phyloP scores from a whole-genome alignment of 1,284 basidiomycete genomes.

The Exobasidium cylindrosporum region DNA sequence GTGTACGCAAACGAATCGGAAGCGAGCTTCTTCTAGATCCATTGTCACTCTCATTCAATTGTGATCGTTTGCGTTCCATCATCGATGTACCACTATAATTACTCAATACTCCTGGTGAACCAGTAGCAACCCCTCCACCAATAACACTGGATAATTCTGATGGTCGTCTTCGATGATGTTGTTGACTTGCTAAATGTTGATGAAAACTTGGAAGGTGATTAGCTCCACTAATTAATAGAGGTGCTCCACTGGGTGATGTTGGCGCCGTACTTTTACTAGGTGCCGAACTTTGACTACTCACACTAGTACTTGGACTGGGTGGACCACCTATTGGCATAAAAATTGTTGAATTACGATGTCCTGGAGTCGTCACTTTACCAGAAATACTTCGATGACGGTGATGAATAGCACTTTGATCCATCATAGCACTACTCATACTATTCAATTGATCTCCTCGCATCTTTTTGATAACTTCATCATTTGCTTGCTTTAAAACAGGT shows the following conservation, averaged over 20 bases:
- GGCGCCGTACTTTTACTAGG: conserved; percentile 71
- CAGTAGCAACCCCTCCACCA: no score
- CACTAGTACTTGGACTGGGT: conserved; percentile 81
- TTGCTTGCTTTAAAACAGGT: conserved; percentile 92
- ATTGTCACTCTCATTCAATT: conserved; percentile 64
- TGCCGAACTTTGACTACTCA: conserved; percentile 85
- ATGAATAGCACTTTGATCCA: conserved; percentile 9
- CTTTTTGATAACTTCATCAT: conserved; percentile 96
- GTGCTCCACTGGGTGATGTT: conserved; percentile 68
- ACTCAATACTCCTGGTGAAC: not conserved
- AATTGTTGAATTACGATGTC: conserved; percentile 11
- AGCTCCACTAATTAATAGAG: conserved; percentile 1
- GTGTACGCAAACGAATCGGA: conserved; percentile 80
- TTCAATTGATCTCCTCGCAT: conserved; percentile 59
- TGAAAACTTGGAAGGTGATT: not conserved
- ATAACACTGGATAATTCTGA: conserved; percentile 30
- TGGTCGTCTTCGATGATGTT: conserved; percentile 25
- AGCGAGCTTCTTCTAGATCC: conserved; percentile 74
- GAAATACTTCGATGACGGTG: conserved; percentile 43
- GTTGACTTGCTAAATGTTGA: not conserved
- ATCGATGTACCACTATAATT: conserved; percentile 7
- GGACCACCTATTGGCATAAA: conserved; percentile 29
- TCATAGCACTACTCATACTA: conserved; percentile 2
- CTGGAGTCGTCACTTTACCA: conserved; percentile 21
- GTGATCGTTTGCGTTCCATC: conserved; percentile 51